Evolutionary conservation across 768 basidiomycete genomes (phyloP).

Genomic region (Boletus rubroflammeus): DNA sequence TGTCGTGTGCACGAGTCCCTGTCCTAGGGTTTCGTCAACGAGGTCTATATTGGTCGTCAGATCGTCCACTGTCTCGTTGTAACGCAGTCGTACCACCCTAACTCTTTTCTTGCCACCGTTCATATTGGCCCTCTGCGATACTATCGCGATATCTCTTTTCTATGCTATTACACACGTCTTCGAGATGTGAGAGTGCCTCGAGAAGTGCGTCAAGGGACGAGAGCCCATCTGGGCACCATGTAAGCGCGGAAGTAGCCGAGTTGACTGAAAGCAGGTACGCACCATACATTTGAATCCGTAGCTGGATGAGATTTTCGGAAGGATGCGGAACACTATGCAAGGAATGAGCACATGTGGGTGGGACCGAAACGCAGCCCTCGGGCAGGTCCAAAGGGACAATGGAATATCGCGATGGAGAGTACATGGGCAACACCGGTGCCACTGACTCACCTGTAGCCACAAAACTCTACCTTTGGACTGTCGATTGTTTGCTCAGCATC

Average conservation of each 20-base stretch:
- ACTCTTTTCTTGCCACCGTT: constrained; percentile 69
- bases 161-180: constrained; percentile 68
- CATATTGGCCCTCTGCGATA: constrained; percentile 50
- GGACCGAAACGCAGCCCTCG: neutral
- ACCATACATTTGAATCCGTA: constrained; percentile 99
- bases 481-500: constrained; percentile 30
- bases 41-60: constrained; percentile 2
- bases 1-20: neutral
- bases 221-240: constrained; percentile 61
- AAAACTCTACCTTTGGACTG: constrained; percentile 96
- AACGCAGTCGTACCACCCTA: constrained; percentile 22
- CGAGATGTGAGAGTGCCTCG: constrained; percentile 71
- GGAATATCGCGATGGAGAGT: neutral
- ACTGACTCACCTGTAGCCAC: constrained; percentile 82
- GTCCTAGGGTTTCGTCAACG: neutral
- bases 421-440: neutral
- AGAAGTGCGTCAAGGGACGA: constrained; percentile 82
- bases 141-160: constrained; percentile 65
- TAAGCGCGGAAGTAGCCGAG: neutral
- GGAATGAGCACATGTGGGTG: neutral
- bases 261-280: constrained; percentile 31
- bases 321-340: constrained; percentile 70
- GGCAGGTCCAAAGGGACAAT: constrained; percentile 11
- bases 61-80: constrained; percentile 1
- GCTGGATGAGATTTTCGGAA: constrained; percentile 92